Percentiles rank a stretch among this genome's conserved stretches.
Conservation (phyloP, 2,329 filamentous ascomycete genomes). For the Ophiostoma pallidulum region DNA sequence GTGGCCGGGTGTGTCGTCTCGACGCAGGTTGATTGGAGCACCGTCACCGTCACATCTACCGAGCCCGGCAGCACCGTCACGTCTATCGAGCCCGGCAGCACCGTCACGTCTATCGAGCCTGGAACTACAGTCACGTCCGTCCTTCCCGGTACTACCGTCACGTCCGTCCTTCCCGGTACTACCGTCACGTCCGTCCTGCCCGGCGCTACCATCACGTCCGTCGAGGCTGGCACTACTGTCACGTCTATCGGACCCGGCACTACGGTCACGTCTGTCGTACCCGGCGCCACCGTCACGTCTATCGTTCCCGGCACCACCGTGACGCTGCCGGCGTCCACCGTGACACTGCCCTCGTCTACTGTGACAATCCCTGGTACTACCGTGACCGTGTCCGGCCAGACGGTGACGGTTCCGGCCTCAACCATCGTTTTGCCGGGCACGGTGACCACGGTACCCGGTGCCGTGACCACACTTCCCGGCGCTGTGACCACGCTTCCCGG, state of each 20-base stretch:
- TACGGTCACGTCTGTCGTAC: too few relatives aligned
- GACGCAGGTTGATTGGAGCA: slow-evolving; percentile 3
- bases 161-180: slow-evolving; percentile 8
- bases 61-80: too few relatives aligned
- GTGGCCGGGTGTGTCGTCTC: slow-evolving; percentile 6
- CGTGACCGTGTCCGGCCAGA: background rate
- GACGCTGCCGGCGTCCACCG: slow-evolving; percentile 7
- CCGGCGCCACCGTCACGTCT: background rate
- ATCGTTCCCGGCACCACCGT: background rate
- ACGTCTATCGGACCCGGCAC: too few relatives aligned
- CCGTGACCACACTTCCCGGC: slow-evolving; percentile 13
- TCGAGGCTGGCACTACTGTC: background rate
- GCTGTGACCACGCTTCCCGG: slow-evolving; percentile 12
- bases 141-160: background rate
- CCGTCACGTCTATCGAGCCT: background rate
- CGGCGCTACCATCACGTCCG: slow-evolving; percentile 2
- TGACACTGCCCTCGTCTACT: slow-evolving; percentile 6
- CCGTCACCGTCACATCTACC: background rate
- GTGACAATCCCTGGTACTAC: slow-evolving; percentile 9
- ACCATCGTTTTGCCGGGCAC: slow-evolving; percentile 12
- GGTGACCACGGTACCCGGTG: slow-evolving; percentile 16
- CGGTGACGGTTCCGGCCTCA: slow-evolving; percentile 9
- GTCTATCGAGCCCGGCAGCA: too few relatives aligned
- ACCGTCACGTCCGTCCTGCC: too few relatives aligned
- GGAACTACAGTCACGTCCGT: slow-evolving; percentile 7